Evolutionary conservation across 768 basidiomycete species (phyloP).

Genomic region (Glaciozyma martinii): DNA sequence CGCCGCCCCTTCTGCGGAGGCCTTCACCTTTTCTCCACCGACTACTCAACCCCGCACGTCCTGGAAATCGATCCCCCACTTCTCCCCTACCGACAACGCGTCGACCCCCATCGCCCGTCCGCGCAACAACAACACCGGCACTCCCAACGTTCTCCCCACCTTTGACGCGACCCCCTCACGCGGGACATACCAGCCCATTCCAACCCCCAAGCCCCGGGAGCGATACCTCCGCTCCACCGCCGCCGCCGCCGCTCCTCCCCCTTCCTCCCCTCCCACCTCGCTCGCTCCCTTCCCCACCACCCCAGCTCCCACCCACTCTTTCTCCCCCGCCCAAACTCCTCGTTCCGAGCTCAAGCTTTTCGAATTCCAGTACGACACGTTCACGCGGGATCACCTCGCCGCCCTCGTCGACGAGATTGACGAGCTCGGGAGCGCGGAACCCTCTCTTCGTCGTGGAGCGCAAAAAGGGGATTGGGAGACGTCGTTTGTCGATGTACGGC

Average conservation of each 20-base stretch:
- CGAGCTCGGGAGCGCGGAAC: not conserved
- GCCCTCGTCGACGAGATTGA: conserved; percentile 92
- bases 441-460: not conserved
- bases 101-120: conserved; percentile 1
- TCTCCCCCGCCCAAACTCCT: not conserved
- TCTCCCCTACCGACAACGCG: not conserved
- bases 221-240: not conserved
- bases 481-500: not conserved
- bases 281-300: conserved; percentile 4
- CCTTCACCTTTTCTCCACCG: conserved; percentile 9
- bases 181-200: not conserved
- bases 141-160: not conserved
- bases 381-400: conserved; percentile 85
- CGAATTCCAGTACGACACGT: conserved; percentile 91
- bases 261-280: too few relatives aligned
- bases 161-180: conserved; percentile 1
- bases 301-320: not conserved
- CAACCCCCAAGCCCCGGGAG: not conserved
- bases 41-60: not conserved
- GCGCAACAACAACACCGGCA: not conserved
- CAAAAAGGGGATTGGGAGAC: not conserved
- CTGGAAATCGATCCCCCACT: not conserved
- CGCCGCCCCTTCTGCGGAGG: conserved; percentile 2
- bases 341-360: conserved; percentile 49
- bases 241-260: not conserved